phyloP scores from a whole-genome alignment of 1,284 basidiomycete species.

The Lignosus rhinocerotis region DNA sequence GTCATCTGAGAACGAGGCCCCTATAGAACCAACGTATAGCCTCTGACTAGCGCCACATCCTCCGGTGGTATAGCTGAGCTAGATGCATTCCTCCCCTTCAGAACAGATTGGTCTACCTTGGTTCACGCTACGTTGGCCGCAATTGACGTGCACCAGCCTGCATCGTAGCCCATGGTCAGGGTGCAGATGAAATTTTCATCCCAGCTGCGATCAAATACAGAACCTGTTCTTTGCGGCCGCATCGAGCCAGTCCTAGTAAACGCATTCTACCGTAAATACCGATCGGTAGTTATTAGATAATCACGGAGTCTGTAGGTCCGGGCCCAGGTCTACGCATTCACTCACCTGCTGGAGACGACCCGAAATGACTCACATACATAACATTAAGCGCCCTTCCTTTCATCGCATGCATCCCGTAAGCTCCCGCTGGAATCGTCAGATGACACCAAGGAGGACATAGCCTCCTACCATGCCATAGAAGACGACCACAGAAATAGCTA shows the following conservation, averaged over 20 bases:
- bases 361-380: neutral
- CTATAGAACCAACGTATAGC: neutral
- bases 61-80: neutral
- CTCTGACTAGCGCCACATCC: neutral
- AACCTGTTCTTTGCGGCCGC: neutral
- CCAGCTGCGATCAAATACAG: neutral
- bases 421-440: too few species aligned
- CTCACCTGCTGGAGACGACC: neutral
- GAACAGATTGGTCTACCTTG: neutral
- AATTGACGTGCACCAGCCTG: neutral
- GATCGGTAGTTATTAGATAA: conserved; percentile 8
- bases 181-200: neutral
- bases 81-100: neutral
- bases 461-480: too few species aligned
- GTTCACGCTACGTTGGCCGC: neutral
- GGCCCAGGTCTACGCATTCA: neutral
- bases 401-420: neutral
- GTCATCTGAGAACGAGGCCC: neutral
- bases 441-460: too few species aligned
- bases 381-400: neutral
- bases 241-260: neutral
- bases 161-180: neutral
- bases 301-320: neutral
- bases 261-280: neutral
- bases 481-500: too few species aligned